These are phyloP conservation scores for Paramecium caudatum DNA, from an alignment of 73 alveolate genomes.

Conservation along the genomic window DNA sequence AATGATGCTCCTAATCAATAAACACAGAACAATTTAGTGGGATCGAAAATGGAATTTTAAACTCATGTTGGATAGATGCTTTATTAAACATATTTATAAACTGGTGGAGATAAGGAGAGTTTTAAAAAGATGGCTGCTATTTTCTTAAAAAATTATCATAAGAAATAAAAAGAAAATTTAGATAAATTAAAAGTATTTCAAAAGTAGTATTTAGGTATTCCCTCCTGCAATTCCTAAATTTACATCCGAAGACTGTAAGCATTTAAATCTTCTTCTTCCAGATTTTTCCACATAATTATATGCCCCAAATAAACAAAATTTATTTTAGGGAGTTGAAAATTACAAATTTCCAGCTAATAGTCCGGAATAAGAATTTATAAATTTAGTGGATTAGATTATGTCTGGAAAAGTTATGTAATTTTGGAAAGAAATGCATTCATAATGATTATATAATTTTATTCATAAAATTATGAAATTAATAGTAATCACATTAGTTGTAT, in stretches of 20 bases:
- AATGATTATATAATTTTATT: neutral
- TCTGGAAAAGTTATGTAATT: conserved; percentile 64
- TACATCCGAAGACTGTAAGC: conserved; percentile 69
- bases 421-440: conserved; percentile 68
- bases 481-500: neutral
- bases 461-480: conserved; percentile 9
- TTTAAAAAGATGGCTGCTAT: conserved; percentile 70
- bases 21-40: neutral
- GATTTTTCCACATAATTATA: conserved; percentile 55
- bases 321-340: conserved; percentile 59
- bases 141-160: conserved; percentile 61
- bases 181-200: conserved; percentile 51
- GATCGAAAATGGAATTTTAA: conserved; percentile 66
- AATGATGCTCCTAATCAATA: conserved; percentile 38
- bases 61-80: conserved; percentile 69
- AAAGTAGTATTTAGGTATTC: neutral
- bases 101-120: conserved; percentile 66
- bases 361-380: conserved; percentile 67
- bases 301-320: conserved; percentile 68
- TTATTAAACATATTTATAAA: conserved; percentile 37
- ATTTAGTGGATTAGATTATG: conserved; percentile 61
- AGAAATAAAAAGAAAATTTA: conserved; percentile 60
- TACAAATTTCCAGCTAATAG: conserved; percentile 69
- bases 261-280: conserved; percentile 43
- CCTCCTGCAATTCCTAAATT: conserved; percentile 65